Evolutionary conservation across 1,284 basidiomycete species (phyloP).

Genomic region (Leccinum subspadiceum): DNA sequence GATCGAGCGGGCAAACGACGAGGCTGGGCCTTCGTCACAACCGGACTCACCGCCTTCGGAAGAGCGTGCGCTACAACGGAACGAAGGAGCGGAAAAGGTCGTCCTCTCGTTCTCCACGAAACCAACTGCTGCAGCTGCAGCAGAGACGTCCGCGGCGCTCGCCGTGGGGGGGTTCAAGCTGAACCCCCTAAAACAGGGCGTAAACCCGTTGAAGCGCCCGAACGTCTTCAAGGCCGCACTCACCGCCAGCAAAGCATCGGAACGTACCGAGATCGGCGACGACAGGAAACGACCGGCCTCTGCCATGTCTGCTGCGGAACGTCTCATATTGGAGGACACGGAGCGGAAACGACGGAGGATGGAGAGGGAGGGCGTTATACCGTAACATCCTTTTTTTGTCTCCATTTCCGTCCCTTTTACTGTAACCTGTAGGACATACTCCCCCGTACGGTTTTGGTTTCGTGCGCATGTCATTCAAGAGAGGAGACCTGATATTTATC

Average conservation of each 20-base stretch:
- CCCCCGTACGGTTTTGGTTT: no score
- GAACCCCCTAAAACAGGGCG: constrained; percentile 45
- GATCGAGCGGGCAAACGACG: constrained; percentile 82
- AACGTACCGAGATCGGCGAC: constrained; percentile 31
- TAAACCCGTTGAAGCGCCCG: constrained; percentile 31
- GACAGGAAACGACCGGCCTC: constrained; percentile 56
- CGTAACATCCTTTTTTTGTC: background rate
- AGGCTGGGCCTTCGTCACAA: constrained; percentile 34
- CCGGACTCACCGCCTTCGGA: constrained; percentile 41
- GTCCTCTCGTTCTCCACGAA: constrained; percentile 68
- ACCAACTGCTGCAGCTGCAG: constrained; percentile 32
- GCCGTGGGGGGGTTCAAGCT: constrained; percentile 52
- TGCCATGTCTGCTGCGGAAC: constrained; percentile 79
- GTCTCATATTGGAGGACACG: constrained; percentile 83
- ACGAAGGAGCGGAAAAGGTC: constrained; percentile 71
- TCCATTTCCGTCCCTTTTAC: no score
- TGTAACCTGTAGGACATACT: no score
- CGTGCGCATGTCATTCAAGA: no score
- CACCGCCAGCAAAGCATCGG: constrained; percentile 20
- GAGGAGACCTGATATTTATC: no score
- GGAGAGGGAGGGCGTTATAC: constrained; percentile 51
- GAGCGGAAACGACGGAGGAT: constrained; percentile 75
- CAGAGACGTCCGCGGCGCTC: constrained; percentile 21
- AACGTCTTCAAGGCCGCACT: constrained; percentile 71
- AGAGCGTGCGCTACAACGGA: constrained; percentile 68